These are phyloP conservation scores for Tardiomyces digboiensis DNA, from an alignment of 1,139 yeast genomes.

Conservation along the genomic window DNA sequence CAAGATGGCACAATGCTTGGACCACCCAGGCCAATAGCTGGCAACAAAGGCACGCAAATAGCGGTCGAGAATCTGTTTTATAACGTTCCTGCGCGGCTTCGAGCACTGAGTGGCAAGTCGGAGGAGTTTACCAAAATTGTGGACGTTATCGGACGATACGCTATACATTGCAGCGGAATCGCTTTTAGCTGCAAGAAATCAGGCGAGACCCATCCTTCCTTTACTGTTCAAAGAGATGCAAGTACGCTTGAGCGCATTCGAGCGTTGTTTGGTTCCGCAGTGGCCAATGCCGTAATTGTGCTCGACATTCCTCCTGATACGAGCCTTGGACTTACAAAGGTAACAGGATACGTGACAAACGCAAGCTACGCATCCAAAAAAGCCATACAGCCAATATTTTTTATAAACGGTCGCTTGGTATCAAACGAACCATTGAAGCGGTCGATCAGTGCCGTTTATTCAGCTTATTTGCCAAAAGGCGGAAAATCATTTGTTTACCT, in stretches of 20 bases:
- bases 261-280: conserved; percentile 56
- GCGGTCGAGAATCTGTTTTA: conserved; percentile 84
- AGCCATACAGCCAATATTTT: conserved; percentile 58
- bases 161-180: conserved; percentile 59
- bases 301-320: conserved; percentile 25
- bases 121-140: conserved; percentile 73
- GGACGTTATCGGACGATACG: conserved; percentile 79
- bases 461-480: conserved; percentile 69
- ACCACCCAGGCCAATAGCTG: conserved; percentile 73
- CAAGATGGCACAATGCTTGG: conserved; percentile 46
- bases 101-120: conserved; percentile 44
- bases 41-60: conserved; percentile 79
- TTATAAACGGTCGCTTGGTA: conserved; percentile 79
- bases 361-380: conserved; percentile 68
- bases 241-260: conserved; percentile 59
- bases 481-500: conserved; percentile 71
- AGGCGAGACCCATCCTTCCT: conserved; percentile 38
- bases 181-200: conserved; percentile 74
- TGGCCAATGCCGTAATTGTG: conserved; percentile 57
- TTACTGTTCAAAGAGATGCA: conserved; percentile 6
- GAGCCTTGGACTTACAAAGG: conserved; percentile 19
- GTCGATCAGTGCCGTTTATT: conserved; percentile 56
- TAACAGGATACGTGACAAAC: conserved; percentile 57
- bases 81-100: conserved; percentile 72
- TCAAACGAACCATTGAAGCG: conserved; percentile 71